Conservation (phyloP, 2,329 filamentous ascomycete species). For the Colletotrichum sp. region DNA sequence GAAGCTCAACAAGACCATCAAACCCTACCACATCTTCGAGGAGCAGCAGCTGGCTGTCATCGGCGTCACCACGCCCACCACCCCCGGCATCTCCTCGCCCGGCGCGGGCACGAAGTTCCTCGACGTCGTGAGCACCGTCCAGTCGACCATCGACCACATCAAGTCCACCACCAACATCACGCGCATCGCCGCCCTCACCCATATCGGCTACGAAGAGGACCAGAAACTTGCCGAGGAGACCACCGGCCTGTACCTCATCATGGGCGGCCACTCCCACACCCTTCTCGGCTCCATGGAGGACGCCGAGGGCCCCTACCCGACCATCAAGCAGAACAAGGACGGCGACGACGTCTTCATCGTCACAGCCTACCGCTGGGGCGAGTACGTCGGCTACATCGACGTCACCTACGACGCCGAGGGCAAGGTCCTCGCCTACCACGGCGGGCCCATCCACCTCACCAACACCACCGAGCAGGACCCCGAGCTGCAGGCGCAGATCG, state of each 20-base stretch:
- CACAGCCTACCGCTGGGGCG: slow-evolving; percentile 71
- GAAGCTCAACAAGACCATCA: slow-evolving; percentile 66
- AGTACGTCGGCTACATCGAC: slow-evolving; percentile 72
- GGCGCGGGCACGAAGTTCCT: slow-evolving; percentile 63
- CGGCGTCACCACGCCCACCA: slow-evolving; percentile 67
- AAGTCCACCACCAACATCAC: slow-evolving; percentile 65
- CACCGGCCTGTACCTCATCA: slow-evolving; percentile 70
- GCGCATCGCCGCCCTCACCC: slow-evolving; percentile 69
- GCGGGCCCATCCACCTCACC: slow-evolving; percentile 68
- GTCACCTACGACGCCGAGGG: slow-evolving; percentile 66
- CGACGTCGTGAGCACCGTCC: slow-evolving; percentile 62
- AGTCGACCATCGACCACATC: slow-evolving; percentile 67
- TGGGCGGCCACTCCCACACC: slow-evolving; percentile 67
- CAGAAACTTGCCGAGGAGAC: slow-evolving; percentile 64
- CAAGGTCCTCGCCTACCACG: slow-evolving; percentile 66
- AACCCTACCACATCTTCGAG: slow-evolving; percentile 69
- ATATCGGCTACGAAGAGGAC: slow-evolving; percentile 71
- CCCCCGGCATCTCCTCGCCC: slow-evolving; percentile 62
- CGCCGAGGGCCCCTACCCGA: slow-evolving; percentile 67
- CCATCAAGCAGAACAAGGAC: slow-evolving; percentile 63
- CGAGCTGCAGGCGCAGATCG: slow-evolving; percentile 61
- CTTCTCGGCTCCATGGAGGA: slow-evolving; percentile 64
- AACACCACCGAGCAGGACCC: slow-evolving; percentile 64
- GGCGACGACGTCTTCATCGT: slow-evolving; percentile 74
- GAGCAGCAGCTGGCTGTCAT: slow-evolving; percentile 67